These are phyloP conservation scores for Diatrype stigma DNA, from an alignment of 2,329 filamentous ascomycete species.

Conservation along the genomic window DNA sequence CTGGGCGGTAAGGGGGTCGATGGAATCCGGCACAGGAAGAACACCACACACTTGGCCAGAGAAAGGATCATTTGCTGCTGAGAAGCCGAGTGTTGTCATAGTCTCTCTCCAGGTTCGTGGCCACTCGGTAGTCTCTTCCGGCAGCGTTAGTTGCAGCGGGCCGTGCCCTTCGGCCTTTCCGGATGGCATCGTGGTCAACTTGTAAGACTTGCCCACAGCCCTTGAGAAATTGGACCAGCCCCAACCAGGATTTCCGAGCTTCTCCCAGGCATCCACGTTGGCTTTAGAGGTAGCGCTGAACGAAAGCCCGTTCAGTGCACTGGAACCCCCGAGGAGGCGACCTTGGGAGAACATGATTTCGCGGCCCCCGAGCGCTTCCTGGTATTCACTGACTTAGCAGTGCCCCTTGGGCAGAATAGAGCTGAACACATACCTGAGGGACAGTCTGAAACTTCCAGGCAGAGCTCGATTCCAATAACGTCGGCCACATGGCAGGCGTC, in stretches of 20 bases:
- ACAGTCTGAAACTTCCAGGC: slow-evolving; percentile 2
- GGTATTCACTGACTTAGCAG: neutral
- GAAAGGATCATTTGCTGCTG: neutral
- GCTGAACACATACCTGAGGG: neutral
- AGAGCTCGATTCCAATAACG: neutral
- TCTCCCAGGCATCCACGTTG: slow-evolving; percentile 21
- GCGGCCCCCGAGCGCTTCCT: neutral
- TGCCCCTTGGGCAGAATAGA: neutral
- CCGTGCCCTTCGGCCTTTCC: no score
- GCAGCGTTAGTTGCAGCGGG: no score
- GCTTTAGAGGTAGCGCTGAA: slow-evolving; percentile 15
- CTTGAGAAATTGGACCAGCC: slow-evolving; percentile 8
- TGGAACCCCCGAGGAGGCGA: slow-evolving; percentile 19
- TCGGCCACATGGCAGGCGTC: neutral
- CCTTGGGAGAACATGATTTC: slow-evolving; percentile 12
- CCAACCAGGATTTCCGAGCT: slow-evolving; percentile 22
- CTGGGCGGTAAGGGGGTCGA: neutral
- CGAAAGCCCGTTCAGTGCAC: slow-evolving; percentile 20
- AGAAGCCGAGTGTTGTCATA: neutral
- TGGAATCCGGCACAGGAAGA: neutral
- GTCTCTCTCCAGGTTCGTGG: neutral
- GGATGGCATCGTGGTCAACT: no score
- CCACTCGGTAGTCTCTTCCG: neutral
- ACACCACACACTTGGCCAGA: neutral
- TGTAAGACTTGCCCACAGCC: neutral